Evolutionary conservation across 2,329 filamentous ascomycete species (phyloP).

Genomic region (Leptosphaerulina australis): DNA sequence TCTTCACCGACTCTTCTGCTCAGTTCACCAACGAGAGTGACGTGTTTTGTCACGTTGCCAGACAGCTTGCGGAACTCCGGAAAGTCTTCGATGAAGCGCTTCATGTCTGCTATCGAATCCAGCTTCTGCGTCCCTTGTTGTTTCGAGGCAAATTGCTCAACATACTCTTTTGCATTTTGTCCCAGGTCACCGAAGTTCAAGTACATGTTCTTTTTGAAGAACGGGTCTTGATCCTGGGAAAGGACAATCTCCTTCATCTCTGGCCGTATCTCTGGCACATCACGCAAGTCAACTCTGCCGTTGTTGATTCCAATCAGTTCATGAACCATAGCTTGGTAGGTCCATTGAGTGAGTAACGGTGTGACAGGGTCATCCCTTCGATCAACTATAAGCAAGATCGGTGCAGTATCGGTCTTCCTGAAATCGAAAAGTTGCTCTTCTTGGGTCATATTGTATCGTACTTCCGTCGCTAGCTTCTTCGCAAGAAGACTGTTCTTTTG

Average conservation of each 20-base stretch:
- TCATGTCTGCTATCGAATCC: conserved; percentile 98
- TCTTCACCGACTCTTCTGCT: conserved; percentile 86
- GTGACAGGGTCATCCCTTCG: conserved; percentile 94
- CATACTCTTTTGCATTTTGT: conserved; percentile 97
- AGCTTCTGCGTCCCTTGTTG: conserved; percentile 97
- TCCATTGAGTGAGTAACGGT: conserved; percentile 95
- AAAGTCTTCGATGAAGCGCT: conserved; percentile 98
- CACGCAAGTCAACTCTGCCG: conserved; percentile 86
- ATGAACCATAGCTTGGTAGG: conserved; percentile 99
- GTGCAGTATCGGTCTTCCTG: conserved; percentile 89
- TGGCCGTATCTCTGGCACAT: conserved; percentile 81
- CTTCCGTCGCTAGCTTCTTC: conserved; percentile 91
- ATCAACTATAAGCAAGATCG: conserved; percentile 88
- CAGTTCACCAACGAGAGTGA: conserved; percentile 91
- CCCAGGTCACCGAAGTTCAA: conserved; percentile 96
- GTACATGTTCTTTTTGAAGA: conserved; percentile 99
- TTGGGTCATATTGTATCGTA: conserved; percentile 90
- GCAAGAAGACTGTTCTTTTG: conserved; percentile 87
- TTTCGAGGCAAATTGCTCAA: conserved; percentile 96
- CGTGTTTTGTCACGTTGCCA: conserved; percentile 97
- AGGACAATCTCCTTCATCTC: conserved; percentile 94
- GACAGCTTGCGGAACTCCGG: conserved; percentile 97
- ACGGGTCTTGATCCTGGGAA: conserved; percentile 95
- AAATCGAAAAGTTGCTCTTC: conserved; percentile 98
- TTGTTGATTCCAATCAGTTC: conserved; percentile 93